Percentiles rank a stretch among this genome's conserved stretches.
These are phyloP conservation scores for Boletellus deceptivus DNA, from an alignment of 1,284 basidiomycete genomes.

Conservation along the genomic window DNA sequence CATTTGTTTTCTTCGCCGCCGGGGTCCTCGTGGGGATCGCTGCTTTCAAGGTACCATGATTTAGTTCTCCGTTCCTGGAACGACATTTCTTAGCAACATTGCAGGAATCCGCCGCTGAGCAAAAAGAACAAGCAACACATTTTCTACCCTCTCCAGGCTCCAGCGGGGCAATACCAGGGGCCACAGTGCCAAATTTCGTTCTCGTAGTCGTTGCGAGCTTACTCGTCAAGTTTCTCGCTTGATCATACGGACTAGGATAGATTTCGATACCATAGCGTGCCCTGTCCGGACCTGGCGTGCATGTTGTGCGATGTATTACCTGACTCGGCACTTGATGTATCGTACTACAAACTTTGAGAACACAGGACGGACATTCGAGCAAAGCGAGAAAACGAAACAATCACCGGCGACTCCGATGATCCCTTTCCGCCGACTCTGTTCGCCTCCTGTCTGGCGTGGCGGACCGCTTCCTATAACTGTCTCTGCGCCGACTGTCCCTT, in stretches of 20 bases:
- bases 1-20: conserved; percentile 77
- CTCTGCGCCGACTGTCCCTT: conserved; percentile 15
- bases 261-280: neutral
- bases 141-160: conserved; percentile 68
- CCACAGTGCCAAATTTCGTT: conserved; percentile 19
- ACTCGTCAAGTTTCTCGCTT: conserved; percentile 27
- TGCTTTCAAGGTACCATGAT: conserved; percentile 72
- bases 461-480: conserved; percentile 27
- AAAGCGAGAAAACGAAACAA: neutral
- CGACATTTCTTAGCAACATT: conserved; percentile 4
- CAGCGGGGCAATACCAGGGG: conserved; percentile 32
- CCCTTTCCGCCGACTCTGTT: conserved; percentile 24
- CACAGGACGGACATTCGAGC: no score
- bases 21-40: conserved; percentile 83
- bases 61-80: neutral
- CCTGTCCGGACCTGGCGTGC: neutral
- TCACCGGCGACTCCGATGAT: conserved; percentile 17
- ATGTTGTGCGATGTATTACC: conserved; percentile 8
- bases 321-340: neutral
- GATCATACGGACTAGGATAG: neutral
- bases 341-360: neutral
- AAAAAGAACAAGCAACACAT: conserved; percentile 47
- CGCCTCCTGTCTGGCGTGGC: conserved; percentile 22
- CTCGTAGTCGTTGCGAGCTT: conserved; percentile 19
- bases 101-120: conserved; percentile 56